A percentile compares a stretch with the other conserved stretches of the same genome.
Conservation (phyloP, 2,329 filamentous ascomycete species). For the Penicillium sp. region DNA sequence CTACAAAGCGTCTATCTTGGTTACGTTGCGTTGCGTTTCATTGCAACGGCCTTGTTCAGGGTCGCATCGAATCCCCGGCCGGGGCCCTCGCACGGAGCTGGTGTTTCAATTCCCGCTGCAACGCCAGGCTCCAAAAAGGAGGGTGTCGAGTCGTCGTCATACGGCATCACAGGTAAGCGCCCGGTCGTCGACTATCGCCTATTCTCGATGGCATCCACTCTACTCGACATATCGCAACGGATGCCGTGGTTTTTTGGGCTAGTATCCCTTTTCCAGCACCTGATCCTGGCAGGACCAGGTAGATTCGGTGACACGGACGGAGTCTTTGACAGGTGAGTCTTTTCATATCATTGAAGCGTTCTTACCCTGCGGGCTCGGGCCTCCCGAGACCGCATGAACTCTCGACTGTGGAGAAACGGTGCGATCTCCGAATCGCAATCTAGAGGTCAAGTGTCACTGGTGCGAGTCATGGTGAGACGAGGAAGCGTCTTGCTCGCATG, state of each 20-base stretch:
- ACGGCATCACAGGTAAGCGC: slow-evolving; percentile 37
- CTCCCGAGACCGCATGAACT: slow-evolving; percentile 18
- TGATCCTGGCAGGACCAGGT: slow-evolving; percentile 70
- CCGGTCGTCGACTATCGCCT: slow-evolving; percentile 74
- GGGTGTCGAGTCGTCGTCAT: slow-evolving; percentile 26
- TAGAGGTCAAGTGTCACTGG: slow-evolving; percentile 27
- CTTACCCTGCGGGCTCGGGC: slow-evolving; percentile 15
- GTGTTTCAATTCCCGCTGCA: slow-evolving; percentile 26
- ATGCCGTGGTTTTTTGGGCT: slow-evolving; percentile 88
- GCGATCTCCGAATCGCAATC: slow-evolving; percentile 35
- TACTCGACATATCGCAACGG: slow-evolving; percentile 71
- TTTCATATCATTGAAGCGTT: slow-evolving; percentile 24
- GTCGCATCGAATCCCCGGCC: slow-evolving; percentile 62
- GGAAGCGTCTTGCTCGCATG: slow-evolving; percentile 52
- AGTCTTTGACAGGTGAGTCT: slow-evolving; percentile 82
- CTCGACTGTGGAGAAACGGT: slow-evolving; percentile 30
- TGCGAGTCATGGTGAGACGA: slow-evolving; percentile 28
- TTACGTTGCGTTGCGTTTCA: slow-evolving; percentile 64
- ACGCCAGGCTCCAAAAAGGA: slow-evolving; percentile 27
- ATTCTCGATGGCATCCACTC: slow-evolving; percentile 69
- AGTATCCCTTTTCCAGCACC: slow-evolving; percentile 73
- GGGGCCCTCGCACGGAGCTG: slow-evolving; percentile 32
- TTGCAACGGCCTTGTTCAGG: slow-evolving; percentile 63
- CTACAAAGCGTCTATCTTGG: slow-evolving; percentile 52
- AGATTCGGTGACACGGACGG: slow-evolving; percentile 71